Conservation (phyloP, 2,329 filamentous ascomycete genomes). For the Alternaria gansuensis region DNA sequence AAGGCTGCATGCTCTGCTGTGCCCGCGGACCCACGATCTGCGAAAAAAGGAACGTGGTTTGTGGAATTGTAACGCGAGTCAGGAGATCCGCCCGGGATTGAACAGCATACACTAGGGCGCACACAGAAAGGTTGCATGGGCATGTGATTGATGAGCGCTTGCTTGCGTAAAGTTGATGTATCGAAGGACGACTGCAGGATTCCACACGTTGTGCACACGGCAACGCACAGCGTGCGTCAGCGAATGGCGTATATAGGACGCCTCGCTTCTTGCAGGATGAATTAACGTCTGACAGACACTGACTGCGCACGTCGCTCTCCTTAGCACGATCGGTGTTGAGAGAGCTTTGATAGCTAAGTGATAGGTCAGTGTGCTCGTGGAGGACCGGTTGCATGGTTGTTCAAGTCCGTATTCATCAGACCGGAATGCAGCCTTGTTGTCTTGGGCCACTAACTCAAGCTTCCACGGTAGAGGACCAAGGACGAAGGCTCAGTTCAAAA, state of each 20-base stretch:
- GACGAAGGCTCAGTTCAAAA: conserved; percentile 9
- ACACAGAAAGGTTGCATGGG: conserved; percentile 28
- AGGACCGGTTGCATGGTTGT: conserved; percentile 10
- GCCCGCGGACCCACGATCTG: conserved; percentile 20
- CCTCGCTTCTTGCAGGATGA: conserved; percentile 16
- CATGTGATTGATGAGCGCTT: conserved; percentile 41
- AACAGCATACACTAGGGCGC: conserved; percentile 9
- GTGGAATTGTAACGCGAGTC: conserved; percentile 29
- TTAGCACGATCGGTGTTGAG: conserved; percentile 4
- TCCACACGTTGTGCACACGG: conserved; percentile 26
- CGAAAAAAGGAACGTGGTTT: conserved; percentile 31
- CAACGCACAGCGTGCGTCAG: conserved; percentile 21
- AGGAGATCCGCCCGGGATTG: conserved; percentile 36
- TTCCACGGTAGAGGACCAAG: conserved; percentile 10
- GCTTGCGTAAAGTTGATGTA: conserved; percentile 22
- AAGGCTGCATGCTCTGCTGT: conserved; percentile 11
- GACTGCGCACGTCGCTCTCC: conserved; percentile 4
- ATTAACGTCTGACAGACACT: conserved; percentile 14
- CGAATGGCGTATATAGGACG: conserved; percentile 12
- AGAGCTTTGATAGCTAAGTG: conserved; percentile 3
- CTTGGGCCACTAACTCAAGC: conserved; percentile 15
- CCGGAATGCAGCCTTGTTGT: conserved; percentile 5
- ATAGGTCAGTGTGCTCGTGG: conserved; percentile 5
- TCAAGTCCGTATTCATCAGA: conserved; percentile 10
- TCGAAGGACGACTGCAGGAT: conserved; percentile 35